Evolutionary conservation across 2,329 filamentous ascomycete species (phyloP).

Genomic region (Dissoconium aciculare): DNA sequence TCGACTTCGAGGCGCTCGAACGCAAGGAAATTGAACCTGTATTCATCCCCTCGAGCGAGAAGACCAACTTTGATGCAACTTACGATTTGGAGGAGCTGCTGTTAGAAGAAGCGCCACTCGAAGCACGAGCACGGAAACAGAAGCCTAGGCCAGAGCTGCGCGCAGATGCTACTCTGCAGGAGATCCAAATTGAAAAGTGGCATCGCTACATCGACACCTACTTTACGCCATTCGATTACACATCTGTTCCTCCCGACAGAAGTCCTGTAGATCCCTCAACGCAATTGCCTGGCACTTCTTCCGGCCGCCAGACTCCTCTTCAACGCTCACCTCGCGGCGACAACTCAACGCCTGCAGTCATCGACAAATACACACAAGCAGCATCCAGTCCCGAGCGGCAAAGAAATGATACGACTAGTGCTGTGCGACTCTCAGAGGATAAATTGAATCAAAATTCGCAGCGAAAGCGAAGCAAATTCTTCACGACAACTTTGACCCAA

Average conservation of each 20-base stretch:
- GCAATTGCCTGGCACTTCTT: slow-evolving; percentile 6
- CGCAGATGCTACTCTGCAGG: slow-evolving; percentile 86
- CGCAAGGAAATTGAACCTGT: slow-evolving; percentile 79
- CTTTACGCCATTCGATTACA: slow-evolving; percentile 94
- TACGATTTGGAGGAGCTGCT: slow-evolving; percentile 92
- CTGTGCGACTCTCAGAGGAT: background rate
- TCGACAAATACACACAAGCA: background rate
- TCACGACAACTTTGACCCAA: background rate
- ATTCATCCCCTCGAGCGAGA: slow-evolving; percentile 86
- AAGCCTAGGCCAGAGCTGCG: slow-evolving; percentile 85
- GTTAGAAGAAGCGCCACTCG: slow-evolving; percentile 83
- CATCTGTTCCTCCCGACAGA: slow-evolving; percentile 60
- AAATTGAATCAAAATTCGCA: background rate
- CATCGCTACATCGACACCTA: slow-evolving; percentile 88
- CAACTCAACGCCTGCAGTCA: background rate
- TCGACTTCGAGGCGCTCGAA: slow-evolving; percentile 76
- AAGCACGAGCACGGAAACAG: slow-evolving; percentile 80
- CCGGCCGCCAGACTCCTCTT: background rate
- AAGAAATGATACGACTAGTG: background rate
- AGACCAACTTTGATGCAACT: slow-evolving; percentile 97
- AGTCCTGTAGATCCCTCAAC: slow-evolving; percentile 16
- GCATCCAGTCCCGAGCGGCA: background rate
- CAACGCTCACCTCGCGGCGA: background rate
- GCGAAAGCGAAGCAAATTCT: background rate
- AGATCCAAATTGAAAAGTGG: slow-evolving; percentile 86